Base-by-base conservation (phyloP, 192 early-diverging fungal species). In the Coemansia sp. region DNA sequence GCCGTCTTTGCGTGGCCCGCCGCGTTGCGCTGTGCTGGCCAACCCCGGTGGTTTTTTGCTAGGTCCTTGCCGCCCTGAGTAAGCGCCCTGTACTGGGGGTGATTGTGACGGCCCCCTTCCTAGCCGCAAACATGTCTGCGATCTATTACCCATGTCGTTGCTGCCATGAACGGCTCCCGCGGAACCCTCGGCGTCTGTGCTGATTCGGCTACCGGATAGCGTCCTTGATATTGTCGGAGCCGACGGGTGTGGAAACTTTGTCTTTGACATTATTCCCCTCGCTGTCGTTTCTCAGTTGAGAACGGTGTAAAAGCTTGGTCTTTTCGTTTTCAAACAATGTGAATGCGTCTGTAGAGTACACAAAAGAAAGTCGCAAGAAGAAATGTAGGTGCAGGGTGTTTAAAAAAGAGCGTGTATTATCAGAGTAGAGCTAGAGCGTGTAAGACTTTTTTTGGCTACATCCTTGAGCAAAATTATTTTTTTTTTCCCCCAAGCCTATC, bases 181-280 rank as follows among this genome's bases (percentile, higher is more conserved):
- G 3, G 50, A 52, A 16, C 50, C 28, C 50, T 55, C 52, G 14
- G 52, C 28, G 3, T 55, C 52, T 55, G 26, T 55, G 52, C 52
- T n/a, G 13, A 31, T 14, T 33, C 52, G 52, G 14, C 52, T 55
- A 14, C 52, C 52, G 16, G 52, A 55, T 16, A 16, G 34, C 35
- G 62, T 39, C 64, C 35, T 59, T 52, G 69, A 52, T 80, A 80
- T 80, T 69, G 77, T 75, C 36, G 77, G 77, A 9, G 77, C 77
- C 20, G 77, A 80, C 38, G 77, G 77, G 43, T 80, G 77, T 64
- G 77, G 77, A 69, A 80, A 80, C 42, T 66, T 66, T 59, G 77
- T 75, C 31, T 75, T 75, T 37, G 77, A 58, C 77, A 80, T 80
- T 14, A 7, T 28, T 28, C 33, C 52, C 8, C 52, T 52, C 48